phyloP scores from a whole-genome alignment of 2,329 filamentous ascomycete species.

The Beauveria sp. region DNA sequence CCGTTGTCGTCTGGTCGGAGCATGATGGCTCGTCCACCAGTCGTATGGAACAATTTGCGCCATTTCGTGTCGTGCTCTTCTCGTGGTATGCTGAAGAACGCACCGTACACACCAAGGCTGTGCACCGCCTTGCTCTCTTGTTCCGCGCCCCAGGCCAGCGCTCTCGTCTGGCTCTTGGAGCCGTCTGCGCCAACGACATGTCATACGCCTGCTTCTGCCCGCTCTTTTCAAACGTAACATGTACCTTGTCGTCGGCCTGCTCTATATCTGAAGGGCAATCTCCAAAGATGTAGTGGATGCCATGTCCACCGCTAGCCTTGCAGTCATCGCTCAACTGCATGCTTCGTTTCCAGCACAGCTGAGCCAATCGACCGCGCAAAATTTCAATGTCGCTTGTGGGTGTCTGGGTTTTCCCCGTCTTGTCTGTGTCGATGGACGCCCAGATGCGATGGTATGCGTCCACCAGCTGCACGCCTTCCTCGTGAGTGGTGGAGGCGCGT shows the following conservation, averaged over 20 bases:
- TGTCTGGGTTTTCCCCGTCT: conserved; percentile 34
- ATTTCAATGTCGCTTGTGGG: conserved; percentile 52
- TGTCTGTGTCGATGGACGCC: conserved; percentile 33
- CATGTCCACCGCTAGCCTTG: conserved; percentile 14
- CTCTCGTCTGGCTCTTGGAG: conserved; percentile 39
- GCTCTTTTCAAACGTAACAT: conserved; percentile 33
- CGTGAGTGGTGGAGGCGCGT: conserved; percentile 31
- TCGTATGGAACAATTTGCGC: conserved; percentile 22
- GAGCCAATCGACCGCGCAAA: conserved; percentile 38
- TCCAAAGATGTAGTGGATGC: conserved; percentile 21
- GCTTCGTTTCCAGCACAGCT: conserved; percentile 37
- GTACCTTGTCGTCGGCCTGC: conserved; percentile 23
- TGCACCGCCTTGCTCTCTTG: conserved; percentile 21
- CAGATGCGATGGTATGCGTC: conserved; percentile 28
- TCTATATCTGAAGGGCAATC: conserved; percentile 21
- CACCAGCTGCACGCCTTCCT: conserved; percentile 41
- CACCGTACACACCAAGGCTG: conserved; percentile 25
- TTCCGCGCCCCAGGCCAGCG: conserved; percentile 25
- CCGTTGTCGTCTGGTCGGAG: conserved; percentile 15
- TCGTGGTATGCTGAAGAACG: conserved; percentile 33
- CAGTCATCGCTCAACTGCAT: conserved; percentile 33
- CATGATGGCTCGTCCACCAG: conserved; percentile 29
- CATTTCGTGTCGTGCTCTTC: conserved; percentile 18
- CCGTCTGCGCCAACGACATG: conserved; percentile 50
- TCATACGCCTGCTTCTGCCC: conserved; percentile 37